phyloP scores from a whole-genome alignment of 495 filamentous ascomycete genomes.

The Penicillium subrubescens region DNA sequence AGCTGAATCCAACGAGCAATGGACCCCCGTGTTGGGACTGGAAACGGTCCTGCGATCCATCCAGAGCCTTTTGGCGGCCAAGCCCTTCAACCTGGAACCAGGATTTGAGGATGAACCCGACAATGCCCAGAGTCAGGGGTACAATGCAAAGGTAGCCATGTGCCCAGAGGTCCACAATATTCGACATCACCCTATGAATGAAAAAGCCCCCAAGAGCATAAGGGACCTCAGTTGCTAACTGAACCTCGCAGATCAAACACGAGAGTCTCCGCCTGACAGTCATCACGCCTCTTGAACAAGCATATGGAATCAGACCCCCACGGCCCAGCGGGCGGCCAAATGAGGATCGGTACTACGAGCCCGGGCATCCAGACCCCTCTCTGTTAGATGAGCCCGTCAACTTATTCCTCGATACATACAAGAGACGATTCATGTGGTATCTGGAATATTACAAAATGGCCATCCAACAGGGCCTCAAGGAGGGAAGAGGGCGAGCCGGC shows the following conservation, averaged over 20 bases:
- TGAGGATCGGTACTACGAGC: slow-evolving; percentile 16
- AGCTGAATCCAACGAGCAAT: slow-evolving; percentile 85
- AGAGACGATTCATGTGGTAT: slow-evolving; percentile 95
- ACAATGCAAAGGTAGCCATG: slow-evolving; percentile 74
- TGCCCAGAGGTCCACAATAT: background rate
- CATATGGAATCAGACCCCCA: slow-evolving; percentile 59
- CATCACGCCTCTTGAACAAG: slow-evolving; percentile 80
- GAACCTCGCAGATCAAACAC: slow-evolving; percentile 71
- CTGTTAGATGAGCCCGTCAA: slow-evolving; percentile 52
- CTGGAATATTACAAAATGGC: slow-evolving; percentile 79
- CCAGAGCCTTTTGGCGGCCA: slow-evolving; percentile 90
- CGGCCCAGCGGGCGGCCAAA: slow-evolving; percentile 31
- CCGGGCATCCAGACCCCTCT: too few relatives aligned
- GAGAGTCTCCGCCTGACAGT: slow-evolving; percentile 87
- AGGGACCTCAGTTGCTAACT: background rate
- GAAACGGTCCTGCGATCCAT: slow-evolving; percentile 95
- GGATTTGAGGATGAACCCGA: slow-evolving; percentile 84
- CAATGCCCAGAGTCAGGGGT: slow-evolving; percentile 74
- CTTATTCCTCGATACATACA: slow-evolving; percentile 87
- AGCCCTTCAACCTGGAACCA: slow-evolving; percentile 96
- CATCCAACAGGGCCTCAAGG: slow-evolving; percentile 61
- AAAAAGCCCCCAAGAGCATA: background rate
- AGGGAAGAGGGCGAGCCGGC: slow-evolving; percentile 51
- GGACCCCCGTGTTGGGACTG: slow-evolving; percentile 93
- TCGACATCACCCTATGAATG: background rate